Evolutionary conservation across 108 stramenopile species (phyloP).

Genomic region (Conticribra weissflogii): DNA sequence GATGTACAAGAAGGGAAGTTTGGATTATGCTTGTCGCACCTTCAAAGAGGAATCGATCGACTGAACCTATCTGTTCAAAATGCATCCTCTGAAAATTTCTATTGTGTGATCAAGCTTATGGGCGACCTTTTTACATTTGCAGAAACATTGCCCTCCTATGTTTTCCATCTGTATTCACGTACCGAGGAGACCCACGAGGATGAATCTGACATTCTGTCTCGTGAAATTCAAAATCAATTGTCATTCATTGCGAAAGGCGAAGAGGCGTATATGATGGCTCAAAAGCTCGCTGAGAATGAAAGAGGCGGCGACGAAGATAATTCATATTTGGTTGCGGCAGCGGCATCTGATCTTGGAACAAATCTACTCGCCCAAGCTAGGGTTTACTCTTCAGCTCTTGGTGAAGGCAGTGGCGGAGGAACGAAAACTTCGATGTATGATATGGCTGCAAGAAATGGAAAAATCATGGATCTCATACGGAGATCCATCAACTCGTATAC

Average conservation of each 20-base stretch:
- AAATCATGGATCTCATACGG: constrained; percentile 27
- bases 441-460: constrained; percentile 26
- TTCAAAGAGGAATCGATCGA: constrained; percentile 43
- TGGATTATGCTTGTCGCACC: constrained; percentile 50
- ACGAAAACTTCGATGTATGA: constrained; percentile 30
- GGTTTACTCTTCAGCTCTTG: constrained; percentile 24
- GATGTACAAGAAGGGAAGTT: constrained; percentile 68
- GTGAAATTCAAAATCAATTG: constrained; percentile 35
- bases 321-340: constrained; percentile 36
- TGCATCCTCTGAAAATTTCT: constrained; percentile 6
- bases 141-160: constrained; percentile 56
- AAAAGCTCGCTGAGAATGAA: constrained; percentile 14
- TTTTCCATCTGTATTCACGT: constrained; percentile 29
- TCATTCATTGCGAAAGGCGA: constrained; percentile 57
- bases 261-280: constrained; percentile 46
- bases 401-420: constrained; percentile 33
- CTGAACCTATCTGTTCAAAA: neutral
- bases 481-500: constrained; percentile 35
- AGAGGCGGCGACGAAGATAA: constrained; percentile 38
- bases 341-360: constrained; percentile 55
- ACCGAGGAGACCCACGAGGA: constrained; percentile 8
- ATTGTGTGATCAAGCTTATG: constrained; percentile 64
- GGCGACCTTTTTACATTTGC: constrained; percentile 78
- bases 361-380: constrained; percentile 72
- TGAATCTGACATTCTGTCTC: too few relatives aligned